These are phyloP conservation scores for Hirsutella rhossiliensis DNA, from an alignment of 2,329 filamentous ascomycete species.

Conservation along the genomic window DNA sequence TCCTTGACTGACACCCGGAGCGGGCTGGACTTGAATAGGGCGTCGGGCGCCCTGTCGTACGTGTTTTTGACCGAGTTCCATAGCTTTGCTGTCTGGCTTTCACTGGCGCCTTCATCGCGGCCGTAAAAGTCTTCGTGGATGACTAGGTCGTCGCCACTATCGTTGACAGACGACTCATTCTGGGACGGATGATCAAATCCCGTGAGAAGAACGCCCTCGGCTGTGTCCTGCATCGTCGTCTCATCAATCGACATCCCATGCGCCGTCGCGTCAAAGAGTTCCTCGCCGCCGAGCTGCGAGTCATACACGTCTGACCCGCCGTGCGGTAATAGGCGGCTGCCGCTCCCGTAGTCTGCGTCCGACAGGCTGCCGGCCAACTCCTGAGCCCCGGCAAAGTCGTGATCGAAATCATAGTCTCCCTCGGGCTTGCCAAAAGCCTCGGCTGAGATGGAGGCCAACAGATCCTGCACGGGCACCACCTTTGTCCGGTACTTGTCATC, in stretches of 20 bases:
- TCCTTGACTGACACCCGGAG: constrained; percentile 70
- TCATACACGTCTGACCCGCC: constrained; percentile 36
- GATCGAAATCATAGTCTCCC: constrained; percentile 50
- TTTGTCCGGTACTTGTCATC: constrained; percentile 79
- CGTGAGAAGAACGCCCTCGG: constrained; percentile 23
- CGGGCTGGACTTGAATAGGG: constrained; percentile 53
- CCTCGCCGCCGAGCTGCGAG: constrained; percentile 28
- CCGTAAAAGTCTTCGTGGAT: constrained; percentile 73
- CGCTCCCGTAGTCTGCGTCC: constrained; percentile 14
- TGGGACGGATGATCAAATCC: constrained; percentile 15
- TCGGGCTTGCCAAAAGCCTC: constrained; percentile 62
- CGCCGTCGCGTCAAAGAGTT: constrained; percentile 34
- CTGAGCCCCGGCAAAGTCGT: constrained; percentile 45
- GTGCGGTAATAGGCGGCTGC: constrained; percentile 20
- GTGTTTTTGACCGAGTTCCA: constrained; percentile 72
- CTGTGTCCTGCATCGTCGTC: constrained; percentile 21
- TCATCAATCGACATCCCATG: constrained; percentile 14
- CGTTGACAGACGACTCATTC: constrained; percentile 25
- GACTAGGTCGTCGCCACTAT: constrained; percentile 48
- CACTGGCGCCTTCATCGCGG: constrained; percentile 44
- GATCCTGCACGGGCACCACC: constrained; percentile 72
- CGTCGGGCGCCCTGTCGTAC: constrained; percentile 54
- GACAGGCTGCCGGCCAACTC: constrained; percentile 29
- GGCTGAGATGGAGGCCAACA: constrained; percentile 81
- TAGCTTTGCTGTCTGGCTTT: constrained; percentile 48